Conservation (phyloP, 176 grass and related monocot species). For the Oryza glumipatula region DNA sequence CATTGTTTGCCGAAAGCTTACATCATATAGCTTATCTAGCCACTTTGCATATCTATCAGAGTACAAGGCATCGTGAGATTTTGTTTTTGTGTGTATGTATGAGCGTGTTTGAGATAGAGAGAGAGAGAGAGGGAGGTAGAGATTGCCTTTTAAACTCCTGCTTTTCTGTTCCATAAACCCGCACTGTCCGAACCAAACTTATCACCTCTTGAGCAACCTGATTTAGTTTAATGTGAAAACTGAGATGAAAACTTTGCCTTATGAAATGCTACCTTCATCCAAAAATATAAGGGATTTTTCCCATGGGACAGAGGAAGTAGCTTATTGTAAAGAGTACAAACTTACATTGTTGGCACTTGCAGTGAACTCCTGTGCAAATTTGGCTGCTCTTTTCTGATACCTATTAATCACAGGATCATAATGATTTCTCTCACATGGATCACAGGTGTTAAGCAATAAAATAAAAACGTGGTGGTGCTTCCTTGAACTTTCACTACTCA, state of each 20-base stretch:
- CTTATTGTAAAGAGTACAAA: slow-evolving; percentile 26
- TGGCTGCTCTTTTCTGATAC: slow-evolving; percentile 94
- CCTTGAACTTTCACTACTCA: not conserved
- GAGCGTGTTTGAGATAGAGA: too few species aligned
- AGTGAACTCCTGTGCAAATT: slow-evolving; percentile 84
- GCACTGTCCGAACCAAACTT: slow-evolving; percentile 81
- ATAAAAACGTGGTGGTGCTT: slow-evolving; percentile 8
- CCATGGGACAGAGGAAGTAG: not conserved
- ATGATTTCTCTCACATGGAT: slow-evolving; percentile 24
- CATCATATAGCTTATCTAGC: slow-evolving; percentile 84
- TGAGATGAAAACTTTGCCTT: slow-evolving; percentile 16
- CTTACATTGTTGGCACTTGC: slow-evolving; percentile 96
- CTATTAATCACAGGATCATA: slow-evolving; percentile 51
- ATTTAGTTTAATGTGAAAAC: slow-evolving; percentile 48
- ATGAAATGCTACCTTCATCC: slow-evolving; percentile 7
- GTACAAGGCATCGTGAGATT: slow-evolving; percentile 37
- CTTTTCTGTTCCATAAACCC: slow-evolving; percentile 92
- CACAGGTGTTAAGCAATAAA: slow-evolving; percentile 32
- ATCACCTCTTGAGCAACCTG: slow-evolving; percentile 96
- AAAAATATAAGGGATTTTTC: too few species aligned
- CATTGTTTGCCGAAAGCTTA: slow-evolving; percentile 89
- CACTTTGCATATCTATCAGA: slow-evolving; percentile 84
- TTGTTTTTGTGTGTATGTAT: too few species aligned
- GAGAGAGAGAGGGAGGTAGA: slow-evolving; percentile 13
- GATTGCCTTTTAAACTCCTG: slow-evolving; percentile 81